These are phyloP conservation scores for Neoboletus magnificus DNA, from an alignment of 768 basidiomycete genomes.

Conservation along the genomic window DNA sequence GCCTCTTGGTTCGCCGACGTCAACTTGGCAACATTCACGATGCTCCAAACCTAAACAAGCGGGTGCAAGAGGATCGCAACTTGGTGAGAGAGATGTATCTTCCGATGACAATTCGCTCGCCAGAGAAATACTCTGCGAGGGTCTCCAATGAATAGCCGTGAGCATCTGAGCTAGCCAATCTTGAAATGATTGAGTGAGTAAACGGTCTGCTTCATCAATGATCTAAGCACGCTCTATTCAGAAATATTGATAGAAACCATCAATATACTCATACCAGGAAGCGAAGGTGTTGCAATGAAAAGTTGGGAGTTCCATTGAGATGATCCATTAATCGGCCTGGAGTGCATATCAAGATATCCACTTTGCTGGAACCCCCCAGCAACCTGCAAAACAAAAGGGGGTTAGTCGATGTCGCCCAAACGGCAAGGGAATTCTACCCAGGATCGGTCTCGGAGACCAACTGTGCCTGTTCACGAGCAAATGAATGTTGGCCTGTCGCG, in stretches of 20 bases:
- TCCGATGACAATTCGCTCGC: slow-evolving; percentile 2
- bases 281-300: slow-evolving; percentile 91
- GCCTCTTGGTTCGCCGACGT: slow-evolving; percentile 53
- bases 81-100: slow-evolving; percentile 1
- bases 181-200: slow-evolving; percentile 93
- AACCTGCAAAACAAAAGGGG: slow-evolving; percentile 41
- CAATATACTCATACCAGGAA: slow-evolving; percentile 65
- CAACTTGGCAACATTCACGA: slow-evolving; percentile 36
- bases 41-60: slow-evolving; percentile 40
- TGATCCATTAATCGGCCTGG: slow-evolving; percentile 96
- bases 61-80: slow-evolving; percentile 55
- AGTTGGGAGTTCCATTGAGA: slow-evolving; percentile 80
- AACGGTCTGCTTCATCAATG: slow-evolving; percentile 96
- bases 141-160: slow-evolving; percentile 57
- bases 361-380: slow-evolving; percentile 82
- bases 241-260: not conserved
- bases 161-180: slow-evolving; percentile 89
- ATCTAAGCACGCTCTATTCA: slow-evolving; percentile 49
- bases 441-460: slow-evolving; percentile 60
- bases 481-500: slow-evolving; percentile 92
- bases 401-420: not conserved
- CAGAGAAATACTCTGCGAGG: not conserved
- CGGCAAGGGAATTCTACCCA: slow-evolving; percentile 38
- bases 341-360: slow-evolving; percentile 94
- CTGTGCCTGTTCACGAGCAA: slow-evolving; percentile 84